These are phyloP conservation scores for Amanita molliuscula DNA, from an alignment of 768 basidiomycete genomes.

Conservation along the genomic window DNA sequence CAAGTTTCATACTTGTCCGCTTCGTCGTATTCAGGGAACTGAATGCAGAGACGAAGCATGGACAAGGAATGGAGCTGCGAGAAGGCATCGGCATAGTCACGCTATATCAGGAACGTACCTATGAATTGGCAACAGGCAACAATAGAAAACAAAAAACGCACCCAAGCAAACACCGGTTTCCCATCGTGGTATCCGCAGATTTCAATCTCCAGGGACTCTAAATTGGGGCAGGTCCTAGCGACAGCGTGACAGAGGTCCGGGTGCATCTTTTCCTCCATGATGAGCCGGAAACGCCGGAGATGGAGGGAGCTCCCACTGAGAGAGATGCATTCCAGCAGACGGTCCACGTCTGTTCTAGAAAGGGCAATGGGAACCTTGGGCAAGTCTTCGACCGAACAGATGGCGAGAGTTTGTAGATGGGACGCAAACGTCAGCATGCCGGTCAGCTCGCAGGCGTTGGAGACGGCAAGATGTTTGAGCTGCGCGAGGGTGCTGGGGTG, in stretches of 20 bases:
- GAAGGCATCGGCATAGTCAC: conserved; percentile 23
- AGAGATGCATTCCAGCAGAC: conserved; percentile 21
- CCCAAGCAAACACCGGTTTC: conserved; percentile 28
- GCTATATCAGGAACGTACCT: conserved; percentile 13
- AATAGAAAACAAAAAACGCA: conserved; percentile 14
- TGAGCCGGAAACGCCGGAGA: conserved; percentile 24
- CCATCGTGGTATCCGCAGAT: conserved; percentile 31
- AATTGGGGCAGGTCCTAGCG: conserved; percentile 21
- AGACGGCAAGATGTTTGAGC: conserved; percentile 24
- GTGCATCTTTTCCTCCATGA: conserved; percentile 29
- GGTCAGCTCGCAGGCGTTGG: conserved; percentile 24
- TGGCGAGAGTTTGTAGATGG: conserved; percentile 21
- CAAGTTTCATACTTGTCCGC: conserved; percentile 20
- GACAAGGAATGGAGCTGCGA: conserved; percentile 14
- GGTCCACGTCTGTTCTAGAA: conserved; percentile 20
- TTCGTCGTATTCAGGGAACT: conserved; percentile 27
- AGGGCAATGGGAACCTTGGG: conserved; percentile 27
- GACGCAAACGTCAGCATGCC: conserved; percentile 20
- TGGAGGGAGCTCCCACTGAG: conserved; percentile 7
- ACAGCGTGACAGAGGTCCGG: conserved; percentile 21
- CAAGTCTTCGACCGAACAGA: conserved; percentile 26
- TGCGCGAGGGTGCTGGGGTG: conserved; percentile 18
- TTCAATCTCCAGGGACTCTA: conserved; percentile 31
- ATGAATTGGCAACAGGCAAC: not conserved
- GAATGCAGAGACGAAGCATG: conserved; percentile 25